phyloP scores from a whole-genome alignment of 2,329 filamentous ascomycete genomes.

The Pseudogymnoascus sp. region DNA sequence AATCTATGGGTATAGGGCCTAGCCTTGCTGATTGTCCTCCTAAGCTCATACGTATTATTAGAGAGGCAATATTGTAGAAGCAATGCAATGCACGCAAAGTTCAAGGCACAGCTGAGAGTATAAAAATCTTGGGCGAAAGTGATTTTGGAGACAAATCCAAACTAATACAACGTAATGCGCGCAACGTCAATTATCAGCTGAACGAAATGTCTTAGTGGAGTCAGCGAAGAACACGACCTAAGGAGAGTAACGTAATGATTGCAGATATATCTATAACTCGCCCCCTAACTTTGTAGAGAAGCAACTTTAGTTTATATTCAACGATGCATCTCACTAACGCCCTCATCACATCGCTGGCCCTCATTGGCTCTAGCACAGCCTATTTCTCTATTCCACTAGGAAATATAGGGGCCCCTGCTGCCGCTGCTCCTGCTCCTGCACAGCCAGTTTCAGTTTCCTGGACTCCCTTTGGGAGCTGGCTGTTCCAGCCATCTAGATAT shows the following conservation, averaged over 20 bases:
- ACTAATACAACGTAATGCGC: neutral
- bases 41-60: neutral
- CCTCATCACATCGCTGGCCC: neutral
- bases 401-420: neutral
- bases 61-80: neutral
- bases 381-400: neutral
- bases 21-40: neutral
- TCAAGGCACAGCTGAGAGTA: neutral
- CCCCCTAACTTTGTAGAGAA: neutral
- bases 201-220: neutral
- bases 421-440: neutral
- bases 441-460: neutral
- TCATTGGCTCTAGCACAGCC: neutral
- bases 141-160: neutral
- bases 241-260: neutral
- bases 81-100: neutral
- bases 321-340: neutral
- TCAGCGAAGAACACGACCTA: neutral
- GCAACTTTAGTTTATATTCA: neutral
- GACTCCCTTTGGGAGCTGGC: neutral
- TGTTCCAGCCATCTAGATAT: neutral
- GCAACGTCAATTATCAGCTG: neutral
- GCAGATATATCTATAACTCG: neutral
- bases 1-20: neutral
- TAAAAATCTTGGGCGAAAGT: neutral